Base-by-base conservation (phyloP, 371 early-diverging fungal genomes). In the Mortierella sp. region DNA sequence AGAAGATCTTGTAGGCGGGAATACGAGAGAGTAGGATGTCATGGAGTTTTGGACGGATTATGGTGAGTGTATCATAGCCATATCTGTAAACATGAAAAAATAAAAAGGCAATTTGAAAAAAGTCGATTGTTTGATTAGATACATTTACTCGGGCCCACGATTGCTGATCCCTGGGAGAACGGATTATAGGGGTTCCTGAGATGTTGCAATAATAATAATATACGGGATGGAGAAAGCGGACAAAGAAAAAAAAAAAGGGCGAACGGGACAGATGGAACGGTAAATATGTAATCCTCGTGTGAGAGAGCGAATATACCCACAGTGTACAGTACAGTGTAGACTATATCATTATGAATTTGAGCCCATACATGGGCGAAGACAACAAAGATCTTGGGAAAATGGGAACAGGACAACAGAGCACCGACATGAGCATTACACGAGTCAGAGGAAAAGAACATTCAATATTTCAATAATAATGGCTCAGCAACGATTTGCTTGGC, bases 1-100 rank as follows among this genome's bases (percentile, higher is more conserved):
- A 79, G 16, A 79, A 64, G 52, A 79, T 45, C 35, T 74, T 79
- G 75, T 79, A 79, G 40, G 79, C 79, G 2, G 79, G 74, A 28
- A 79, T 70, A 39, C 74, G 70, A 8, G 75, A 70, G 49, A 79
- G 73, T 11, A 79, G 55, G 16, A 79, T 74, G 12, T 60, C 68
- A 40, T 74, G 71, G 20, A 79, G 75, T 24, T 73, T 74, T 66
- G 74, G 72, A 12, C 79, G 79, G 43, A 71, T 67, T 22, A 79
- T 79, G 0, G 67, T 71, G 12, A 79, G 52, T 5, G 75, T 67
- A 57, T 70, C 63, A 16, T 79, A 79, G 40, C 79, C 79, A 51
- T 79, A 79, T 49, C 79, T 79, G 51, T 39, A 40, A 18, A 16
- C 11, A 70, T 8, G 55, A 35, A 18, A 55, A 26, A 26, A 55